A percentile compares a stretch with the other conserved stretches of the same genome.
phyloP scores from a whole-genome alignment of 202 grass and related monocot species.

The Saccharum hybrid region DNA sequence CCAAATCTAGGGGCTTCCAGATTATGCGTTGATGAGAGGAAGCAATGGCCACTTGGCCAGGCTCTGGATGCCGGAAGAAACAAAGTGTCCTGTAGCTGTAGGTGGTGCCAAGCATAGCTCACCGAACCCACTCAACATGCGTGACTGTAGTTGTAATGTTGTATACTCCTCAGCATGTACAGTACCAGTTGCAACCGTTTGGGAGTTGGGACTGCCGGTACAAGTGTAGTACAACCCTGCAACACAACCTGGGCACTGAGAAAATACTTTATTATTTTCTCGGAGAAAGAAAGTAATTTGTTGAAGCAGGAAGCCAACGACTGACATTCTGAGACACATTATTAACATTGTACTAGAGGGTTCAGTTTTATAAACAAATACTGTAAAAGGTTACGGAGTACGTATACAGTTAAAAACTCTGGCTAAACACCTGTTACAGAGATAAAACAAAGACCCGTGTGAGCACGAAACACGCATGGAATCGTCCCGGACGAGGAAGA shows the following conservation, averaged over 20 bases:
- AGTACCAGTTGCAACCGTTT: no score
- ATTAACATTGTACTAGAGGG: neutral
- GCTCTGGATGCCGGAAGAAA: neutral
- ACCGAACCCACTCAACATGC: neutral
- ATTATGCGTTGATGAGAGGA: neutral
- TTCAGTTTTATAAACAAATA: neutral
- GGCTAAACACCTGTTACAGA: neutral
- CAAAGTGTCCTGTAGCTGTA: no score
- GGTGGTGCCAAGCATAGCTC: neutral
- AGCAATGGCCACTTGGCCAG: neutral
- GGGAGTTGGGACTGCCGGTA: no score
- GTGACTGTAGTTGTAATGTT: no score
- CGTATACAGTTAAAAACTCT: neutral
- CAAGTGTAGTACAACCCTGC: no score
- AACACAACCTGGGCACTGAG: neutral
- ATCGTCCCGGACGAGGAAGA: slow-evolving; percentile 1
- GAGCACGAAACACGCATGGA: neutral
- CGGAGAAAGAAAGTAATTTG: neutral
- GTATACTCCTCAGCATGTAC: no score
- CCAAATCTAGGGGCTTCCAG: slow-evolving; percentile 22
- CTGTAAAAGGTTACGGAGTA: neutral
- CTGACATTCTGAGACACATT: neutral
- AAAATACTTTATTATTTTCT: no score
- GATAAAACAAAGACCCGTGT: slow-evolving; percentile 33
- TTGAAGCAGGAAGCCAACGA: neutral